phyloP scores from a whole-genome alignment of 768 basidiomycete species.

The Tulasnella calospora region DNA sequence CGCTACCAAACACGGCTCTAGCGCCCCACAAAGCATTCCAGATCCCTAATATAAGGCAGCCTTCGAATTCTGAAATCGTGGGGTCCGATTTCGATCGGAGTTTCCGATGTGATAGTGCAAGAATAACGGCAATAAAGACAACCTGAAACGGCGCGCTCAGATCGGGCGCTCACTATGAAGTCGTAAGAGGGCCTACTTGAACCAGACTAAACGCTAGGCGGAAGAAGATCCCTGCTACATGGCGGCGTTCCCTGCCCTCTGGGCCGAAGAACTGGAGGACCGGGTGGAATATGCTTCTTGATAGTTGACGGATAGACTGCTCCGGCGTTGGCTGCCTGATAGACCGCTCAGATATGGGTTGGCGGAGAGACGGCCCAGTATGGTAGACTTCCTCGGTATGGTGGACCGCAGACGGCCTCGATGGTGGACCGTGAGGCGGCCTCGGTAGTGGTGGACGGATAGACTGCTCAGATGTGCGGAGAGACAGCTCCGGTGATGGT shows the following conservation, averaged over 20 bases:
- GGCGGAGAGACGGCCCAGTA: too few species aligned
- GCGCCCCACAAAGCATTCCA: conserved; percentile 22
- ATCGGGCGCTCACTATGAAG: neutral
- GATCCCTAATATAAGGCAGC: conserved; percentile 17
- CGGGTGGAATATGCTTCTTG: too few species aligned
- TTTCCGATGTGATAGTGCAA: neutral
- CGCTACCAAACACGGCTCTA: neutral
- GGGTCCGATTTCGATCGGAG: conserved; percentile 20
- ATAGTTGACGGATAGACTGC: too few species aligned
- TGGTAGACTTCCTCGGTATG: too few species aligned
- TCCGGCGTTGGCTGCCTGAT: too few species aligned
- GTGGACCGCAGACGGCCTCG: too few species aligned
- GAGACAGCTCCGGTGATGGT: too few species aligned
- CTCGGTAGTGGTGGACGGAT: too few species aligned
- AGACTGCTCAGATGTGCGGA: too few species aligned
- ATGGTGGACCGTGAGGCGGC: too few species aligned
- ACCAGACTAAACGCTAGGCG: neutral
- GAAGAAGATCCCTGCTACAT: neutral
- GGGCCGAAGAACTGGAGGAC: neutral
- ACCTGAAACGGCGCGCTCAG: neutral
- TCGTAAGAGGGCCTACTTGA: neutral
- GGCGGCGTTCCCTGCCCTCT: conserved; percentile 6
- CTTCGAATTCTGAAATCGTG: conserved; percentile 21
- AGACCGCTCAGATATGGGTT: too few species aligned
- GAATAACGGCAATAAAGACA: conserved; percentile 1